Conservation (phyloP, 2,329 filamentous ascomycete genomes). For the Cyclaneusma minus region DNA sequence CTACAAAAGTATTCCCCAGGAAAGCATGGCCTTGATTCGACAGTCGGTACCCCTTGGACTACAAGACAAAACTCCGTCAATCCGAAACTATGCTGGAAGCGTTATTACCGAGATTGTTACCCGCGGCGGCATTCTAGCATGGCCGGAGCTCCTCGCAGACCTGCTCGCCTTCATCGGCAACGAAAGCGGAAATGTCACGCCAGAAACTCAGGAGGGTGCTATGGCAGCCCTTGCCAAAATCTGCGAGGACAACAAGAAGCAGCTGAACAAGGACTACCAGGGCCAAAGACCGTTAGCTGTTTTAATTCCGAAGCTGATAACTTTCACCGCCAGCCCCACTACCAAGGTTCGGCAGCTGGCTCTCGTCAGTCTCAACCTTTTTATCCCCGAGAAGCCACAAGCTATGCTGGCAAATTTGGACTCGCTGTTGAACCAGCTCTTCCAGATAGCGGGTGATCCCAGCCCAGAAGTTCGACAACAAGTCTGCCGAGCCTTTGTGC, state of each 20-base stretch:
- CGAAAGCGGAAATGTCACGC: slow-evolving; percentile 46
- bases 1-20: slow-evolving; percentile 61
- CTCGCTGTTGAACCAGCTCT: slow-evolving; percentile 66
- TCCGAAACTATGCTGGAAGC: slow-evolving; percentile 80
- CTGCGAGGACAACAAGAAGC: slow-evolving; percentile 85
- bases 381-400: slow-evolving; percentile 71
- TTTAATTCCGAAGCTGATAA: slow-evolving; percentile 78
- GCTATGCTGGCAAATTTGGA: slow-evolving; percentile 72
- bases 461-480: slow-evolving; percentile 76
- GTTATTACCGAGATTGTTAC: slow-evolving; percentile 87
- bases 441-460: slow-evolving; percentile 61
- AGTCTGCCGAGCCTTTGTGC: slow-evolving; percentile 85
- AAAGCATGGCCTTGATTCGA: slow-evolving; percentile 63
- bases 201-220: slow-evolving; percentile 74
- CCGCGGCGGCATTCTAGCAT: slow-evolving; percentile 71
- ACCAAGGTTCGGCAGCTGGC: slow-evolving; percentile 68
- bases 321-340: slow-evolving; percentile 64
- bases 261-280: slow-evolving; percentile 75
- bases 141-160: slow-evolving; percentile 81
- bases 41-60: slow-evolving; percentile 63
- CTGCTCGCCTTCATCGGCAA: slow-evolving; percentile 68
- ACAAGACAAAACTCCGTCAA: slow-evolving; percentile 66
- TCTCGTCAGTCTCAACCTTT: slow-evolving; percentile 77
- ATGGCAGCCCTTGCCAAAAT: slow-evolving; percentile 91
- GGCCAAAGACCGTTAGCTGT: slow-evolving; percentile 78